Evolutionary conservation across 306 rosid genomes (phyloP).

Genomic region (Cajanus cajan): DNA sequence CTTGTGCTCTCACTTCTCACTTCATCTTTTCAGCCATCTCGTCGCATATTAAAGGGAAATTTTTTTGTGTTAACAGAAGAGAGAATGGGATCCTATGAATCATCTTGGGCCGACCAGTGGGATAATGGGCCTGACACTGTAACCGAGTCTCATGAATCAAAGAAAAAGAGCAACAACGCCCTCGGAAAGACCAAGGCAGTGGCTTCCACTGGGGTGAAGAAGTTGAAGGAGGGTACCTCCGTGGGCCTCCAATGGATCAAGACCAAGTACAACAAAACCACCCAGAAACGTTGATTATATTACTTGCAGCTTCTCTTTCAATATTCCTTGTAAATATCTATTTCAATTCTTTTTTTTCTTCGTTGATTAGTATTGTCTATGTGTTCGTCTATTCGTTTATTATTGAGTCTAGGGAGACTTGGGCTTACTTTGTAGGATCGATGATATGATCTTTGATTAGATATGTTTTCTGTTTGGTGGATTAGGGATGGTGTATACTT

Average conservation of each 20-base stretch:
- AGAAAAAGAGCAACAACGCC: conserved; percentile 31
- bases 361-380: neutral
- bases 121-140: conserved; percentile 48
- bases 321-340: conserved; percentile 1
- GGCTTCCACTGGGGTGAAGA: conserved; percentile 67
- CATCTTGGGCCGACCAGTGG: conserved; percentile 90
- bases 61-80: too few species aligned
- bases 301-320: too few species aligned
- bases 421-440: neutral
- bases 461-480: neutral
- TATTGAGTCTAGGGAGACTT: neutral
- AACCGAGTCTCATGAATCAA: neutral
- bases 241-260: conserved; percentile 74
- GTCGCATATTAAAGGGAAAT: too few species aligned
- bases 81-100: conserved; percentile 30
- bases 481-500: neutral
- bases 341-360: neutral
- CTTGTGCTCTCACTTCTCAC: neutral
- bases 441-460: neutral
- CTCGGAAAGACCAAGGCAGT: conserved; percentile 67
- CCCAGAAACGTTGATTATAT: conserved; percentile 33
- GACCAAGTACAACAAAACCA: conserved; percentile 57
- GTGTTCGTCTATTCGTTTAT: conserved; percentile 16
- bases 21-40: too few species aligned
- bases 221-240: conserved; percentile 76